Evolutionary conservation across 1,284 basidiomycete species (phyloP).

Genomic region (Ceratobasidium theobromae): DNA sequence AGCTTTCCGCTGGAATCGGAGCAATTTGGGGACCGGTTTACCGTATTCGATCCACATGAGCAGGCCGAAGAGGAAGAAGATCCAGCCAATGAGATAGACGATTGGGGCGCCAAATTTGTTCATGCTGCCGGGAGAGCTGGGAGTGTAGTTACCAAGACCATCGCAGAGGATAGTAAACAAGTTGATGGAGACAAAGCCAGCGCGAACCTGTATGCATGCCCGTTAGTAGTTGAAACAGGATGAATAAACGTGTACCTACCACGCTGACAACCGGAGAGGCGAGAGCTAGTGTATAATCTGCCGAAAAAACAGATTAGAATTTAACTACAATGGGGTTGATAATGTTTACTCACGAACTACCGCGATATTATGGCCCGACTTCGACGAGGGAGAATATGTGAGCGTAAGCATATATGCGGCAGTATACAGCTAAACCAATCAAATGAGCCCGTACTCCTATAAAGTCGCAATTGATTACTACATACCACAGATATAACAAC

Average conservation of each 20-base stretch:
- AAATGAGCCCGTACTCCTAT: neutral
- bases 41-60: constrained; percentile 67
- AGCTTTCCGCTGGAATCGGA: constrained; percentile 7
- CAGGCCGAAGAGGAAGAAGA: constrained; percentile 54
- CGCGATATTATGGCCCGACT: constrained; percentile 56
- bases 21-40: constrained; percentile 42
- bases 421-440: constrained; percentile 55
- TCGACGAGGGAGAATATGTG: constrained; percentile 65
- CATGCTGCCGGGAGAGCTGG: constrained; percentile 55
- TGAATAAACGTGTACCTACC: constrained; percentile 48
- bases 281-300: constrained; percentile 68
- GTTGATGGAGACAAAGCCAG: constrained; percentile 72
- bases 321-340: too few species aligned
- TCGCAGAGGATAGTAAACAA: constrained; percentile 74
- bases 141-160: constrained; percentile 53
- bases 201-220: constrained; percentile 51
- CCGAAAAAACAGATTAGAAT: too few species aligned
- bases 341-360: constrained; percentile 58
- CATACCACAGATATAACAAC: constrained; percentile 63
- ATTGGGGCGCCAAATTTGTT: constrained; percentile 73
- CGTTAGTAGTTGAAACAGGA: neutral
- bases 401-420: constrained; percentile 66
- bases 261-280: constrained; percentile 69
- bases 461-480: constrained; percentile 43
- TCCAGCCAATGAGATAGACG: constrained; percentile 64